Evolutionary conservation across 495 filamentous ascomycete species (phyloP), one percentile per base, ranked within the genome.

Genomic region (Aspergillus affinis): DNA sequence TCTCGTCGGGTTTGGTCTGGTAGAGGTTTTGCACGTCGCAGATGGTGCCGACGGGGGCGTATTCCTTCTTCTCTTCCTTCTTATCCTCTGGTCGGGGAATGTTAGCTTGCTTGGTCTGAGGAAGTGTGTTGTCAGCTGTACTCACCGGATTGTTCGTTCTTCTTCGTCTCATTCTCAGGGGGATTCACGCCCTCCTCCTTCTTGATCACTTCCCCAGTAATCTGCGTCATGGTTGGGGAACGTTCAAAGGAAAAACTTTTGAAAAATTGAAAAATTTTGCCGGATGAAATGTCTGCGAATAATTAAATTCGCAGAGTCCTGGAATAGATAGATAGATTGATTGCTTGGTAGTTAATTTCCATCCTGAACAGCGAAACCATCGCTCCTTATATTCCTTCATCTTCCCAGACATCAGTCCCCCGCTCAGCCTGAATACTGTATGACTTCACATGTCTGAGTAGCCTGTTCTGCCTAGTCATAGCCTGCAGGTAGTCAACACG

Each of bases 11-110:
- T 29, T 62, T 62, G n/a, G 63, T 67, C 36, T 76, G 61, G 30
- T 76, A 77, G 13, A 78, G 61, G 18, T 72, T 72, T 51, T 61
- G 64, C 1, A 70, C 58, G 12, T 63, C 61, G 62, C 70, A 74
- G 59, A 71, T 61, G 10, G 69, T 64, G 19, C 67, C 71, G 1
- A 49, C 29, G 13, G 58, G 58, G 27, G 51, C 51, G 36, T 52
- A 52, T 6, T 52, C 18, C n/a, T 20, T 49, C 8, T 49, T 17
- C 6, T 49, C 47, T 49, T 49, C 18, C n/a, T 20, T 49, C 8
- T 49, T 17, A 2, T 49, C 47, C 21, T 49, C n/a, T 49, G 36
- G 13, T 15, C 1, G 36, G 4, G 23, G 4, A 26, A 41, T 2
- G 36, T 41, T 15, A 41, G 36, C 8, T 12, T 41, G 36, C 8